Base-by-base conservation (phyloP, 495 filamentous ascomycete species). In the Penicillium fimorum region DNA sequence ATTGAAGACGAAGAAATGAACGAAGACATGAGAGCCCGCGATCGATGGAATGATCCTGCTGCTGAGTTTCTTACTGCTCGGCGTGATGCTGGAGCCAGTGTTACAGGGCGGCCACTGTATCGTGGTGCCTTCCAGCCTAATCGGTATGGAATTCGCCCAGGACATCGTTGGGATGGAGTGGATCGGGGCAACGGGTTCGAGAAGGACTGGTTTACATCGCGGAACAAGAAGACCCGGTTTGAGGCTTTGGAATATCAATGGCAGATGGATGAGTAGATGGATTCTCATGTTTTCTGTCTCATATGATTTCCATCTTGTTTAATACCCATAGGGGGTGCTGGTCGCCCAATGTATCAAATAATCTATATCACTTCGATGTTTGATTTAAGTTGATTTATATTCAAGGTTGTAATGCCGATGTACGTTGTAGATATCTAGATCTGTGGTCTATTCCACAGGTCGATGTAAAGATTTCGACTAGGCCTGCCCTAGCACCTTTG, bases 121-220 rank as follows among this genome's bases (percentile, higher is more conserved):
- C 75, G 84, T 58, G 94, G 93, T 0, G 76, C 85, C 0, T 88
- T 85, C 51, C 73, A 84, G 71, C 94, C 94, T 57, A 99, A 99
- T 84, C 81, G 94, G 53, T 97, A 96, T 80, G 89, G 90, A 17
- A 97, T 97, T 58, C 75, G 86, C 58, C 94, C 94, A 3, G 95
- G 94, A 8, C 87, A 96, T 76, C 74, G 87, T 63, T 99, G 94
- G 94, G 94, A 99, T 83, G 95, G 95, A 13, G 95, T 98, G 40
- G 95, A 98, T 82, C 79, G 94, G 60, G 79, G 87, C 20, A 98
- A 89, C 79, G 92, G 93, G 41, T 97, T 96, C 67, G 94, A 98
- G 78, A 90, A 83, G 72, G 90, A 97, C 72, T 88, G 90, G 79
- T 97, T 97, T 76, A 86, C 87, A 67, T 89, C 91, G 27, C 76